Evolutionary conservation across 192 early-diverging fungal genomes (phyloP), one percentile per base, ranked within the genome.

Genomic region (Coemansia sp.): DNA sequence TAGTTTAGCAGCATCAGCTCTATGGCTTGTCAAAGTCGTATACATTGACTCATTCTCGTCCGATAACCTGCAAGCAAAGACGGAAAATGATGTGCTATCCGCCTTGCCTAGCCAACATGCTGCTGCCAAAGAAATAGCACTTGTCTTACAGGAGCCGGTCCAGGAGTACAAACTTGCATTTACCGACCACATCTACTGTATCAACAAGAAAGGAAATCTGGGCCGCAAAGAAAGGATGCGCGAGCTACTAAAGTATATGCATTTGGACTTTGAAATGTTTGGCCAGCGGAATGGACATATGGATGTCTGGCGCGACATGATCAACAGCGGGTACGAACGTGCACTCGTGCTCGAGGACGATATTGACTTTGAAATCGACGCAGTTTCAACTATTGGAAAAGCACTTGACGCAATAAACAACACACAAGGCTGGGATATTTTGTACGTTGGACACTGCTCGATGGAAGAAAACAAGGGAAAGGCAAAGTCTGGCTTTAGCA

Each of bases 301-400:
- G 39, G 66, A 73, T 22, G 44, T 57, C 7, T 79, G 70, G 69
- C 67, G 61, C 30, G 64, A 78, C 48, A 80, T 82, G 41, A 70
- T 80, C 30, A 64, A 62, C 54, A 58, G 55, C 18, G 67, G 62
- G 3, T 62, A 65, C 55, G 46, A 50, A 3, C 63, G 53, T 10
- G 71, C 77, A 2, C 56, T 82, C 10, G 53, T 82, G 4, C 14
- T 80, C 18, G 81, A 82, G 23, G 81, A 82, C 44, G 72, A 82
- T 47, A 41, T 82, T 3, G 77, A 82, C 49, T 77, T 82, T 57
- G 75, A 78, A 34, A 14, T 75, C 10, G 60, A 63, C 60, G 53
- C 69, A 0, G 46, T 67, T 0, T 38, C 53, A 0, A 54, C 46
- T 4, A 67, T 76, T 15, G 44, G 22, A 13, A 58, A 48, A n/a